Conservation (phyloP, 2,329 filamentous ascomycete species). For the Cryphonectria radicalis region DNA sequence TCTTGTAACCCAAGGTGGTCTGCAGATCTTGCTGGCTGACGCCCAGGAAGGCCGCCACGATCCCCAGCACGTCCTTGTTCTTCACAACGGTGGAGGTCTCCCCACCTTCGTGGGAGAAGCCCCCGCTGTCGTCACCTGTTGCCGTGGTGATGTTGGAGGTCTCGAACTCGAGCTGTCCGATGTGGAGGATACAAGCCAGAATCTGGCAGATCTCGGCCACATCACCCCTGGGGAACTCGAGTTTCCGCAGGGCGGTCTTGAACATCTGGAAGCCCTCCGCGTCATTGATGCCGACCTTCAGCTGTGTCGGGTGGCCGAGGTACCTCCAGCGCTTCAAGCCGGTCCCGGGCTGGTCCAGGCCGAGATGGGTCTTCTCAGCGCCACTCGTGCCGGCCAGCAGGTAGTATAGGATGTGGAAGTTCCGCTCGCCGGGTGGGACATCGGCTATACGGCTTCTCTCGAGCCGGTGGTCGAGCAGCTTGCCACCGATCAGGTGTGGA, state of each 20-base stretch:
- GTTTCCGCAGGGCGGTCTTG: slow-evolving; percentile 90
- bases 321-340: slow-evolving; percentile 89
- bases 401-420: slow-evolving; percentile 96
- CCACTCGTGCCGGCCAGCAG: slow-evolving; percentile 88
- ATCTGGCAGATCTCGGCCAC: slow-evolving; percentile 98
- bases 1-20: slow-evolving; percentile 90
- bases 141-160: slow-evolving; percentile 78
- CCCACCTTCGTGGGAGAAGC: slow-evolving; percentile 92
- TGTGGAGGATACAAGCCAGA: slow-evolving; percentile 91
- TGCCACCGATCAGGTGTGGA: slow-evolving; percentile 89
- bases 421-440: slow-evolving; percentile 93
- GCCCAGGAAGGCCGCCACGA: slow-evolving; percentile 93
- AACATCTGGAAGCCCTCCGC: slow-evolving; percentile 95
- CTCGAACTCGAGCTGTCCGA: slow-evolving; percentile 94
- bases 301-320: slow-evolving; percentile 91
- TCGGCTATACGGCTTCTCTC: slow-evolving; percentile 90
- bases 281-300: slow-evolving; percentile 97
- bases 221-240: slow-evolving; percentile 90
- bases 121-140: slow-evolving; percentile 87
- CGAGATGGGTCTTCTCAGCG: slow-evolving; percentile 86
- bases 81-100: slow-evolving; percentile 85
- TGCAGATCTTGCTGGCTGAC: slow-evolving; percentile 82
- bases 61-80: slow-evolving; percentile 87
- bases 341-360: slow-evolving; percentile 55
- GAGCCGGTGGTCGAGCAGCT: slow-evolving; percentile 89